Base-by-base conservation (phyloP, 2,329 filamentous ascomycete genomes). In the Diaporthe amygdali region DNA sequence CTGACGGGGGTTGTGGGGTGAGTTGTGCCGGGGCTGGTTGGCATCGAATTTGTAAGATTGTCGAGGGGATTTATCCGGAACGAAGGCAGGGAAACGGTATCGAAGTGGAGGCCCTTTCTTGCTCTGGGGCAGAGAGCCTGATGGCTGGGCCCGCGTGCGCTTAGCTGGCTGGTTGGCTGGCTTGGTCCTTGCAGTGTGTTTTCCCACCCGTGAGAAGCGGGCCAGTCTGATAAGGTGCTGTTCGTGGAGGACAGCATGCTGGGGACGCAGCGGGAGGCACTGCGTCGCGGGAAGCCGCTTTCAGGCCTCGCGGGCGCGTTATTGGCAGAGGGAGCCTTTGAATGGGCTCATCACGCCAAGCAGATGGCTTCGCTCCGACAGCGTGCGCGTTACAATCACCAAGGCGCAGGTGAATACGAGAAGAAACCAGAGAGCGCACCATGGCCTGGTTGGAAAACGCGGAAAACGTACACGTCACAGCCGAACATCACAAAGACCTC, bases 1-100 rank as follows among this genome's bases (percentile, higher is more conserved):
- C 81, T 87, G 27, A 83, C 64, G n/a, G 69, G 56, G 34, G 22
- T 34, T 5, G 66, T 69, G 17, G 70, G 71, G 64, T 59, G 41
- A 15, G 41, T 3, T 10, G 8, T 4, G n/a, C 6, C 14, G 17
- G 9, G 27, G 37, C 3, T 5, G 34, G 34, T 10, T 37, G 34
- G 34, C 9, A 3, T 39, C 37, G 37, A 39, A 3, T 14, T 12
- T 14, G 37, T 39, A 39, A 14, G 37, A n/a, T n/a, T n/a, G 37
- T 3, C 6, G 37, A 14, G 6, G 5, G 37, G 5, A 39, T 39
- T 8, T 39, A 14, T 39, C 37, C 15, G 37, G 10, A 39, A 39
- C 9, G 37, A 14, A 14, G 10, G 6, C 5, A 8, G 10, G 10
- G 37, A 8, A 14, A 12, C 9, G 5, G 37, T 39, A 14, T 12